Base-by-base conservation (phyloP, 495 filamentous ascomycete species). In the Podospora bellae-mahoneyi region DNA sequence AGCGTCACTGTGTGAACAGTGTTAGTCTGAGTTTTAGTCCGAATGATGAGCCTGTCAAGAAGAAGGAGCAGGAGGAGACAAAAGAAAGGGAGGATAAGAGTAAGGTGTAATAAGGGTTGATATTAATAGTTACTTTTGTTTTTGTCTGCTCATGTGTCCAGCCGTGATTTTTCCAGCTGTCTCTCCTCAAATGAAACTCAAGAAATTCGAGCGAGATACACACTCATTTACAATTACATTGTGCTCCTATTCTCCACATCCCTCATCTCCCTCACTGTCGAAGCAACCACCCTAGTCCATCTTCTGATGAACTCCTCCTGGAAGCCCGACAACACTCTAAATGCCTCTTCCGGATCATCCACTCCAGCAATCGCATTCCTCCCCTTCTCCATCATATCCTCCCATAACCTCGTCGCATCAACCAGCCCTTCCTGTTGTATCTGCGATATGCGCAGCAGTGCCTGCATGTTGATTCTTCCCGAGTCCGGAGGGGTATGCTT, bases 1-100 rank as follows among this genome's bases (percentile, higher is more conserved):
- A 98, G 87, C 82, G 95, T 63, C 95, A 99, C 81, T 99, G 95
- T 78, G 95, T 99, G 62, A 99, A 99, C 76, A 95, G 92, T 71
- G 79, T 98, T 23, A 96, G 92, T 78, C 82, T 99, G 81, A 94
- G 85, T 65, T 99, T 99, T 77, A 81, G n/a, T 58, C 55, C 77
- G 0, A 78, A 81, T 20, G 86, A 90, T 58, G 90, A 88, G 71
- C 82, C 55, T 19, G 55, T 58, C 7, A 26, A 83, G 70, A 68
- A 65, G 26, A 10, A 48, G 2, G 88, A 85, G 68, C 81, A 82
- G 66, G 60, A 28, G 65, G 71, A 23, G 23, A 23, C 23, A 23
- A 23, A 23, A 23, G 23, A 23, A 23, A 23, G 65, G 48, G 74
- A 79, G 72, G 75, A 62, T 1, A 32, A 76, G 23, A 69, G 61